Evolutionary conservation across 2,329 filamentous ascomycete genomes (phyloP).

Genomic region (Meredithiella fracta): DNA sequence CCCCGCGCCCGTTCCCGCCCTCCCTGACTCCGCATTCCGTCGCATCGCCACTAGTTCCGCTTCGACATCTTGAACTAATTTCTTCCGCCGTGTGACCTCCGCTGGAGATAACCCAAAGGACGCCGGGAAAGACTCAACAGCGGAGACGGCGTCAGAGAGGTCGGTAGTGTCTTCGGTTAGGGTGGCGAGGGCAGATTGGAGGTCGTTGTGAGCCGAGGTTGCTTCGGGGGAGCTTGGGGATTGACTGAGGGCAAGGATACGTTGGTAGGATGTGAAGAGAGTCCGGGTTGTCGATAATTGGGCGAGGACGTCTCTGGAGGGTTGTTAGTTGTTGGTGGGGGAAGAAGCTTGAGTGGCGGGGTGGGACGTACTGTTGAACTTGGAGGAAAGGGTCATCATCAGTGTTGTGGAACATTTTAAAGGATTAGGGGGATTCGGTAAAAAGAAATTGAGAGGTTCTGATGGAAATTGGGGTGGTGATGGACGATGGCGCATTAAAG

Average conservation of each 20-base stretch:
- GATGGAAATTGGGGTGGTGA: neutral
- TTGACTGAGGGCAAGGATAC: conserved; percentile 74
- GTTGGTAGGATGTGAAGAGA: conserved; percentile 85
- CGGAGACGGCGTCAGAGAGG: conserved; percentile 70
- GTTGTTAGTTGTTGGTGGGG: conserved; percentile 10
- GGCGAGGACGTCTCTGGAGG: conserved; percentile 63
- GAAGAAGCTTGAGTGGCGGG: neutral
- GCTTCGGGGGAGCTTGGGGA: conserved; percentile 67
- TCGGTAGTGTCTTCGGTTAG: conserved; percentile 76
- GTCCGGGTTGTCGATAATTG: conserved; percentile 68
- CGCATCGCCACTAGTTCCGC: conserved; percentile 81
- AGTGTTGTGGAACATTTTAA: conserved; percentile 51
- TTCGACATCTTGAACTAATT: conserved; percentile 77
- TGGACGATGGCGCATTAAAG: neutral
- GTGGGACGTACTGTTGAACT: conserved; percentile 43
- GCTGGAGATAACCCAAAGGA: conserved; percentile 70
- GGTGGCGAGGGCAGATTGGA: conserved; percentile 46
- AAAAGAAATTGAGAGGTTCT: neutral
- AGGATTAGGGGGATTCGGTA: neutral
- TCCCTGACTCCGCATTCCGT: conserved; percentile 40
- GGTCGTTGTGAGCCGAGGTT: conserved; percentile 55
- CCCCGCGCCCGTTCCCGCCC: conserved; percentile 22
- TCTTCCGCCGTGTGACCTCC: conserved; percentile 65
- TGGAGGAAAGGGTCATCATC: conserved; percentile 57
- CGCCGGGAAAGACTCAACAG: conserved; percentile 73